Evolutionary conservation across 768 basidiomycete species (phyloP).

Genomic region (Collybiopsis luxurians): DNA sequence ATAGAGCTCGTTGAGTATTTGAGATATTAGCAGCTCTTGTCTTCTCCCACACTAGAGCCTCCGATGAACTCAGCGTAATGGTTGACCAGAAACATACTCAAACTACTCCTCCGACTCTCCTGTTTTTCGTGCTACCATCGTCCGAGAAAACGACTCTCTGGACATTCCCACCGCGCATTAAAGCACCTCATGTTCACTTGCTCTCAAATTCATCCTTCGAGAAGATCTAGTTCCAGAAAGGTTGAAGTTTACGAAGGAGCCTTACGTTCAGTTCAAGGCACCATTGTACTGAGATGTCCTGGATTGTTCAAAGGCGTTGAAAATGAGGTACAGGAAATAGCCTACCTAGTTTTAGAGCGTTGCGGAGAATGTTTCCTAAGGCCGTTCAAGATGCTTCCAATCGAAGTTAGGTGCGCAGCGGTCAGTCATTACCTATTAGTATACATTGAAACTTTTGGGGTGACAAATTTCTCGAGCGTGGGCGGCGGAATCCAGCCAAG

Average conservation of each 20-base stretch:
- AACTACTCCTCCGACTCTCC: constrained; percentile 37
- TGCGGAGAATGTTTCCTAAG: constrained; percentile 32
- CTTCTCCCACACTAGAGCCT: too few relatives aligned
- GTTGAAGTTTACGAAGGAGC: constrained; percentile 28
- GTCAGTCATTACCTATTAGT: too few relatives aligned
- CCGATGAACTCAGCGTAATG: constrained; percentile 21
- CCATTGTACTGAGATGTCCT: constrained; percentile 28
- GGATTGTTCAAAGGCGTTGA: constrained; percentile 30
- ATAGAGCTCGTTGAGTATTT: too few relatives aligned
- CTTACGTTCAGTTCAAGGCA: constrained; percentile 30
- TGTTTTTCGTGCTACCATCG: constrained; percentile 28
- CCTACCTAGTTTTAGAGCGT: constrained; percentile 34
- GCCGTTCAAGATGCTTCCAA: constrained; percentile 26
- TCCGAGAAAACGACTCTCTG: background rate
- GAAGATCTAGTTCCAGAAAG: constrained; percentile 35
- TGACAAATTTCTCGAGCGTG: background rate
- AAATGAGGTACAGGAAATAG: constrained; percentile 30
- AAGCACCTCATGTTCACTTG: background rate
- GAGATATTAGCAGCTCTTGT: too few relatives aligned
- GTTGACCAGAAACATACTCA: constrained; percentile 27
- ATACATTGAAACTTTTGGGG: too few relatives aligned
- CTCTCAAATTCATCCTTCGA: constrained; percentile 37
- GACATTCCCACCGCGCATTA: too few relatives aligned
- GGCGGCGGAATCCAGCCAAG: background rate
- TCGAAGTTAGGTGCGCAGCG: constrained; percentile 31